phyloP scores from a whole-genome alignment of 2,329 filamentous ascomycete genomes.

The Thelonectria olida region DNA sequence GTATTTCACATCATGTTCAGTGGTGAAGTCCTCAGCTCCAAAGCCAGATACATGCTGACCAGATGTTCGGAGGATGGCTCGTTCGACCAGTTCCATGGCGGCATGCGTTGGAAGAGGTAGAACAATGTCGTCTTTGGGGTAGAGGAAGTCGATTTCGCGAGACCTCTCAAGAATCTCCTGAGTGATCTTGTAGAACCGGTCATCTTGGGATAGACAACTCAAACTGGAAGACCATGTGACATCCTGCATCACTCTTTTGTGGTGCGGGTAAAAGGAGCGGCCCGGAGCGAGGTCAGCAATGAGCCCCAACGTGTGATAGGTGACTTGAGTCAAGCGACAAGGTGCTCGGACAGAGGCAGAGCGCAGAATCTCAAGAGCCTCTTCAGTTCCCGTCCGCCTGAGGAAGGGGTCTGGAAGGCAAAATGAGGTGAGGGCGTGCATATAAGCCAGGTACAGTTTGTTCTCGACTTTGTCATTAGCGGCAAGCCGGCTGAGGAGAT shows the following conservation, averaged over 20 bases:
- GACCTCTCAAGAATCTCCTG: not conserved
- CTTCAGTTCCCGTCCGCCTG: constrained; percentile 61
- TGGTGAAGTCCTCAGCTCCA: constrained; percentile 32
- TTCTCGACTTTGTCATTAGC: constrained; percentile 61
- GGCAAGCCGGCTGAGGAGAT: constrained; percentile 56
- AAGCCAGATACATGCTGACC: constrained; percentile 21
- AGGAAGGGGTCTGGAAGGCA: constrained; percentile 61
- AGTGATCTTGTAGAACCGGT: constrained; percentile 44
- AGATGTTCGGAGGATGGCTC: constrained; percentile 25
- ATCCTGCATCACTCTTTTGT: constrained; percentile 55
- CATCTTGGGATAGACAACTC: constrained; percentile 55
- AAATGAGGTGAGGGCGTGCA: constrained; percentile 65
- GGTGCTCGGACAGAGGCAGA: constrained; percentile 57
- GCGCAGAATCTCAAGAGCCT: constrained; percentile 57
- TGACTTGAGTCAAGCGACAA: not conserved
- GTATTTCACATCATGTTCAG: constrained; percentile 21
- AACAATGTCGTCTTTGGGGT: not conserved
- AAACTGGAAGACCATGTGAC: constrained; percentile 53
- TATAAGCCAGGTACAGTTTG: constrained; percentile 59
- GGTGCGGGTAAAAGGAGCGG: constrained; percentile 57
- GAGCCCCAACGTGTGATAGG: not conserved
- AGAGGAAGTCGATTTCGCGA: constrained; percentile 23
- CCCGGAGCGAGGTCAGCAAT: constrained; percentile 15
- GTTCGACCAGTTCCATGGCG: constrained; percentile 10
- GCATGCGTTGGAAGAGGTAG: not conserved